Evolutionary conservation across 805 yeast species (phyloP).

Genomic region (Teunomyces stri): DNA sequence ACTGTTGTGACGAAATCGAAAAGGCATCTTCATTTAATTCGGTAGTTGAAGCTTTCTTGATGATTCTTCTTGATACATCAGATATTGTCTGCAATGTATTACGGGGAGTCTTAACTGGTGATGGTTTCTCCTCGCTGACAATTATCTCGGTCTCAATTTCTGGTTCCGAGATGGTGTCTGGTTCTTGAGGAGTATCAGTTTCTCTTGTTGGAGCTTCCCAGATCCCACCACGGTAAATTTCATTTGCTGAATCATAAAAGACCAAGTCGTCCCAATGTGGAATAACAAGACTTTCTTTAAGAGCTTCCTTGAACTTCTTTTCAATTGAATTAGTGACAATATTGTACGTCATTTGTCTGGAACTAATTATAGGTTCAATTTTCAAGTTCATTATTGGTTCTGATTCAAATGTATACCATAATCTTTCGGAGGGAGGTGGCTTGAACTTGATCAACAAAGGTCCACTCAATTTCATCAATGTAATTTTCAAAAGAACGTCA

Average conservation of each 20-base stretch:
- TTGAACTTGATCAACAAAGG: conserved; percentile 67
- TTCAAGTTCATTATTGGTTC: conserved; percentile 75
- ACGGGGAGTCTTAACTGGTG: neutral
- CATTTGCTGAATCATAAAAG: conserved; percentile 62
- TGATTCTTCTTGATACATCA: conserved; percentile 23
- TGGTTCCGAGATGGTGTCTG: conserved; percentile 1
- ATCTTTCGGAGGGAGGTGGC: conserved; percentile 85
- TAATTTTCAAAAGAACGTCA: conserved; percentile 66
- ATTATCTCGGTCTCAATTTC: neutral
- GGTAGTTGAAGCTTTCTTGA: conserved; percentile 1
- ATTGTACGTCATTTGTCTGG: conserved; percentile 74
- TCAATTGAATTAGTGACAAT: conserved; percentile 79
- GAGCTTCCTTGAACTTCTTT: conserved; percentile 72
- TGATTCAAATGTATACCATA: conserved; percentile 85
- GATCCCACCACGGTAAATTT: conserved; percentile 86
- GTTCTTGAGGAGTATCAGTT: neutral
- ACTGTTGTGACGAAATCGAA: neutral
- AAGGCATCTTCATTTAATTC: neutral
- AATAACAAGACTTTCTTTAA: conserved; percentile 73
- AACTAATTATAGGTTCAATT: conserved; percentile 89
- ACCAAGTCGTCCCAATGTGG: conserved; percentile 90
- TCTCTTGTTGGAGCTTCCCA: conserved; percentile 59
- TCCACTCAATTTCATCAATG: conserved; percentile 69
- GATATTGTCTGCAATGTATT: conserved; percentile 14
- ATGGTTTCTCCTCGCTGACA: neutral